These are phyloP conservation scores for Berberis thunbergii DNA, from an alignment of 164 flowering plant genomes.

Conservation along the genomic window DNA sequence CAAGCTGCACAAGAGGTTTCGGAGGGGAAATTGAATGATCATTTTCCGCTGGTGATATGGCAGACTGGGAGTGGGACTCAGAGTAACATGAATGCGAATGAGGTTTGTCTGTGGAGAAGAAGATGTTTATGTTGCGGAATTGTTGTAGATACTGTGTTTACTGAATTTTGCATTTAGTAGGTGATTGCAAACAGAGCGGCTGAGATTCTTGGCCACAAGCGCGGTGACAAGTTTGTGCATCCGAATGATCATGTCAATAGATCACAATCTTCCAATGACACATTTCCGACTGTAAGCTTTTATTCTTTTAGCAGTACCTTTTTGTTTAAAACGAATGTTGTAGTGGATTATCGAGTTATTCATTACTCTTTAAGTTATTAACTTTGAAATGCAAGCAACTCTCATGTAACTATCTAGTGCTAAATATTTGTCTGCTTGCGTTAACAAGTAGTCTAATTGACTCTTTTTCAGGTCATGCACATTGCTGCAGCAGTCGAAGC, in stretches of 20 bases:
- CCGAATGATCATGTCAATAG: constrained; percentile 98
- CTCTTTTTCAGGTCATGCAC: constrained; percentile 78
- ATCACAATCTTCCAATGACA: constrained; percentile 97
- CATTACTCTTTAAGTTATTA: too few relatives aligned
- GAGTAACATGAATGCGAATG: constrained; percentile 99
- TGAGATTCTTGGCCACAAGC: constrained; percentile 95
- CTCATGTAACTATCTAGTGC: neutral
- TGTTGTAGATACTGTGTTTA: too few relatives aligned
- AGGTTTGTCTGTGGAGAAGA: constrained; percentile 36
- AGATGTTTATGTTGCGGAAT: neutral
- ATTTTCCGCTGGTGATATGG: constrained; percentile 99
- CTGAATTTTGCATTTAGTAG: constrained; percentile 23
- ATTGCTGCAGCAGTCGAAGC: constrained; percentile 89
- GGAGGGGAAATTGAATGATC: constrained; percentile 87
- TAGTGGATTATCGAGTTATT: neutral
- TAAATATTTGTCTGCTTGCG: neutral
- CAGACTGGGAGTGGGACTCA: constrained; percentile 99
- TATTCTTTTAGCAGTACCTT: neutral
- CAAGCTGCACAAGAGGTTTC: constrained; percentile 97
- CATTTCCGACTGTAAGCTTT: constrained; percentile 89
- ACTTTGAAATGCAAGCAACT: too few relatives aligned
- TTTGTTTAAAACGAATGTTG: neutral
- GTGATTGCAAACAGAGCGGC: constrained; percentile 98
- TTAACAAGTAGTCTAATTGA: neutral
- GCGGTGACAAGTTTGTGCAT: constrained; percentile 93